These are phyloP conservation scores for Tubosaeta sp. DNA, from an alignment of 768 basidiomycete genomes.

Conservation along the genomic window DNA sequence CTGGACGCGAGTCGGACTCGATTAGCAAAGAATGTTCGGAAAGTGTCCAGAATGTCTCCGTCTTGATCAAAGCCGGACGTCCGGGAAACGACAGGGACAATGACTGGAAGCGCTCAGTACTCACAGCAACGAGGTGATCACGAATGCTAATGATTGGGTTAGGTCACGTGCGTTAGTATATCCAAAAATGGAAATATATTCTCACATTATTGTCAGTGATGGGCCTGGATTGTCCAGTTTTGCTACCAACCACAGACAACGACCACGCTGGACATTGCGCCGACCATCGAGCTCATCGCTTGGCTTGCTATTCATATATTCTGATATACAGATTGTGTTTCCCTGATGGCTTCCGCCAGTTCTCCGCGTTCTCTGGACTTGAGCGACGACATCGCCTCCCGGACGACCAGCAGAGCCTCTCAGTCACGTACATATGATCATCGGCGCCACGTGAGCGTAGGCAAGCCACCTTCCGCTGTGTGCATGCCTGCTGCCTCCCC, in stretches of 20 bases:
- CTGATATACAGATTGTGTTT: not conserved
- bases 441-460: constrained; percentile 13
- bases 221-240: not conserved
- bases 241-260: constrained; percentile 3
- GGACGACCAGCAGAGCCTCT: constrained; percentile 4
- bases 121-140: not conserved
- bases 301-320: not conserved
- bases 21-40: constrained; percentile 1
- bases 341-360: constrained; percentile 11
- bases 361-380: constrained; percentile 2
- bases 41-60: constrained; percentile 6
- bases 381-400: constrained; percentile 10
- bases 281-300: constrained; percentile 1
- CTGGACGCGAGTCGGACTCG: not conserved
- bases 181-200: constrained; percentile 8
- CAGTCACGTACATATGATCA: constrained; percentile 14
- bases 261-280: not conserved
- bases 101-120: not conserved
- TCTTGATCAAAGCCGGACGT: not conserved
- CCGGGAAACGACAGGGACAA: not conserved
- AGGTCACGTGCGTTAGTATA: constrained; percentile 6
- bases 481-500: constrained; percentile 55
- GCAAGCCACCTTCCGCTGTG: constrained; percentile 30
- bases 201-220: not conserved
- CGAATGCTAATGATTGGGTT: not conserved